These are phyloP conservation scores for Saccharomyces kudriavzevii DNA, from an alignment of 805 yeast genomes.

Conservation along the genomic window DNA sequence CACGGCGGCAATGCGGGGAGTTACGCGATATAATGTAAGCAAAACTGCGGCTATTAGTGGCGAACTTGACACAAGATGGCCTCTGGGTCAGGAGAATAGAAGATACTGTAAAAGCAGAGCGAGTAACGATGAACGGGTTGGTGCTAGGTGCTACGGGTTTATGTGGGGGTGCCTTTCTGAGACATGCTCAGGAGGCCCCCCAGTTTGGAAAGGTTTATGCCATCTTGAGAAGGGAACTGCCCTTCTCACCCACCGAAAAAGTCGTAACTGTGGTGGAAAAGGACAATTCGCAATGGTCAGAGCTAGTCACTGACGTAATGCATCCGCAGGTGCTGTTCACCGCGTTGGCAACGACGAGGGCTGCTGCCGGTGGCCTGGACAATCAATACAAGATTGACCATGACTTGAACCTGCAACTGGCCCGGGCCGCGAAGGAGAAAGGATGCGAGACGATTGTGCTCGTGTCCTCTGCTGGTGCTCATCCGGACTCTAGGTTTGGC, in stretches of 20 bases:
- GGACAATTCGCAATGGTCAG: constrained; percentile 46
- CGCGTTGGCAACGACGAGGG: constrained; percentile 69
- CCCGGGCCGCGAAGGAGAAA: constrained; percentile 61
- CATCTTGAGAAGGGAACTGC: constrained; percentile 44
- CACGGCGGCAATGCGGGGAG: not conserved
- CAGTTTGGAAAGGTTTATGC: constrained; percentile 38
- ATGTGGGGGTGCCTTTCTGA: constrained; percentile 54
- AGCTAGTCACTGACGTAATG: constrained; percentile 29
- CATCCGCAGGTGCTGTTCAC: constrained; percentile 42
- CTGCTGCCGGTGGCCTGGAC: constrained; percentile 63
- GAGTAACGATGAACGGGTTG: constrained; percentile 24
- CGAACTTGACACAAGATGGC: not conserved
- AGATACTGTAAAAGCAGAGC: not conserved
- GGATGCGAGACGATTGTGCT: constrained; percentile 64
- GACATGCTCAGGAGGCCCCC: constrained; percentile 33
- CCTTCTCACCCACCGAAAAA: constrained; percentile 21
- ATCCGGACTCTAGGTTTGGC: constrained; percentile 44
- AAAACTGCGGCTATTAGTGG: not conserved
- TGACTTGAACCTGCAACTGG: constrained; percentile 60
- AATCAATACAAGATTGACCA: constrained; percentile 66
- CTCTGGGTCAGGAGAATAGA: not conserved
- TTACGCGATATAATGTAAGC: not conserved
- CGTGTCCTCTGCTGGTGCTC: constrained; percentile 62
- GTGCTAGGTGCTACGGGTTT: constrained; percentile 74
- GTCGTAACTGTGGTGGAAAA: constrained; percentile 36